Evolutionary conservation across 2,329 filamentous ascomycete species (phyloP), one percentile per base, ranked within the genome.

Genomic region (Cytospora chrysosperma): DNA sequence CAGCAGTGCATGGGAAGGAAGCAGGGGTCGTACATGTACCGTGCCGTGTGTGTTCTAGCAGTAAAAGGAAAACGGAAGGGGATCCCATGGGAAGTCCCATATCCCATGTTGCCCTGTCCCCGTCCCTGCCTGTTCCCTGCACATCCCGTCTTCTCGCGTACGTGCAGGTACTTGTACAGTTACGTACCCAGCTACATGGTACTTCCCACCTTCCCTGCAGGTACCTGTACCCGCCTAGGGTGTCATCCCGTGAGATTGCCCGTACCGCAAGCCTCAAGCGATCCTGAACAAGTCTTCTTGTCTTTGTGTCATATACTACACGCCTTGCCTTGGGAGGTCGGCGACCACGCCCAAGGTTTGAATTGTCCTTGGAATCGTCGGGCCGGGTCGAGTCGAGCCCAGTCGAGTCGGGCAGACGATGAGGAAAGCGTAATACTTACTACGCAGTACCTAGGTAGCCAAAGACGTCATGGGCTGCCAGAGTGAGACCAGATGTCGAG

Each of bases 81-180:
- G 21, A n/a, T 24, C 10, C 13, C 26, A 30, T 28, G 27, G 26
- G n/a, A 54, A 17, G 51, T 28, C 17, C 51, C 51, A 28, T 34
- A 26, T 10, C 50, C n/a, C 24, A 26, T 52, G 21, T 34, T 24
- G 10, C 51, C 51, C n/a, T 54, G 26, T 10, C 51, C 17, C 17
- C 10, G 32, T 53, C 50, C 12, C 50, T 53, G 50, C 50, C 51
- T 54, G 51, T 54, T 54, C 51, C 51, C 51, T 53, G 51, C 21
- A n/a, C 19, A 53, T 53, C 21, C n/a, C 43, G n/a, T n/a, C 43
- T 13, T 47, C 43, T 21, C n/a, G 21, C 21, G 4, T 21, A 24
- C 12, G 43, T 47, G 19, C 43, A 21, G 21, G n/a, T 47, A 47
- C 43, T 24, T 21, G n/a, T 24, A 47, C n/a, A 21, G 43, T 47